Evolutionary conservation across 306 rosid species (phyloP), one percentile per base, ranked within the genome.

Genomic region (Gillenia trifoliata): DNA sequence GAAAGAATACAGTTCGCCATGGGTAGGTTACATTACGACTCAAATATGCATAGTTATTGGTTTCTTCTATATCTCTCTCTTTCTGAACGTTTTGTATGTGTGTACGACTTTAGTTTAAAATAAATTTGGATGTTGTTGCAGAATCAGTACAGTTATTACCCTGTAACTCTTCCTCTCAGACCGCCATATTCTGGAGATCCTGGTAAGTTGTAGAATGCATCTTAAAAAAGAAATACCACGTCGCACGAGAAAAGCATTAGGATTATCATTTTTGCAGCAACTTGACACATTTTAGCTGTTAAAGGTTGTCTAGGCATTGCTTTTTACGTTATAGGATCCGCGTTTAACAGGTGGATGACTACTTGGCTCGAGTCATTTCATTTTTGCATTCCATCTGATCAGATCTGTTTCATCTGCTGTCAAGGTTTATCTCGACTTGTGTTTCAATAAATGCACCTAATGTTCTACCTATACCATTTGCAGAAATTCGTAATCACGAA

Each of bases 151-250:
- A 78, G 85, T 73, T 63, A 86, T 76, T 90, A 87, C 81, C 98
- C 95, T 17, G 54, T 54, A 74, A 79, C 90, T 74, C 96, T 90
- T 83, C 93, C 97, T 69, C 4, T 86, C 83, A 85, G 97, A 81
- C 86, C 81, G 71, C 96, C 93, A 19, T 87, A 90, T 90, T 85
- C 90, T 10, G 95, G 97, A 77, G 81, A 91, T 83, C 97, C 96
- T 81, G 95, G 97, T 91, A 85, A 31, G 81, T 84, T 64, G 41
- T 54, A 26, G 30, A 43, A 68, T n/a, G 41, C 31, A 70, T 68
- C 17, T 20, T 73, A 25, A 33, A 40, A 62, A 64, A 25, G 25
- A 76, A 50, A 20, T 43, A 43, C 15, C 3, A 12, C 4, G 49
- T 43, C 49, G 49, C 57, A 45, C 20, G 66, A 71, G 41, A 60